Evolutionary conservation across 2,329 filamentous ascomycete genomes (phyloP), one percentile per base, ranked within the genome.

Genomic region (Malbranchea zuffiana): DNA sequence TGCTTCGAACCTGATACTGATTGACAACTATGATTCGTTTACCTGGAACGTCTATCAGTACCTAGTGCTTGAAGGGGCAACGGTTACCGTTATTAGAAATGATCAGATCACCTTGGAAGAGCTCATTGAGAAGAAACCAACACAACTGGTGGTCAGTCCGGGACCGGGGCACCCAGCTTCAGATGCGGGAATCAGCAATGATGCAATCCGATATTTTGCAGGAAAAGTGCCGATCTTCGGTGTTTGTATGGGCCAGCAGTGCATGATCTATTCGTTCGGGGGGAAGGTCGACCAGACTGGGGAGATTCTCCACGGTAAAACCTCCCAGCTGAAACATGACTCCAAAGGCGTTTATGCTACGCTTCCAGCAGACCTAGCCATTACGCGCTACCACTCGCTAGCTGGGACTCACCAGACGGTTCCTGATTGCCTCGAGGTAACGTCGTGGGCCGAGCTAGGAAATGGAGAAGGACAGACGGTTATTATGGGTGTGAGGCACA

Each of bases 1-100:
- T 34, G 90, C 90, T 17, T 82, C 81, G 40, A 96, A 96, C 61
- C 72, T 98, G 41, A 74, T 98, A 45, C 72, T 98, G 46, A 95
- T 98, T 53, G 90, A 98, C 69, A 98, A 98, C 64, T 98, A 96
- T 62, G 90, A 98, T 62, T 96, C 90, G 3, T 98, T 98, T 61
- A 95, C 88, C 41, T 98, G 87, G 85, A 98, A 98, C 56, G 85
- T 98, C 41, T 98, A 96, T 61, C 92, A 98, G 61, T 98, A 98
- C 54, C 76, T 98, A 1, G 81, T 88, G 5, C 77, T 98, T n/a
- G 90, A 96, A 59, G 90, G 90, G 20, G 90, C 92, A 18, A 82
- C 69, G 1, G 90, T 95, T 34, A 83, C 80, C 3, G 90, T 98
- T 13, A 82, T 78, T 62, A 77, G 90, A 50, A 98, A 98, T 56